Evolutionary conservation across 805 yeast genomes (phyloP).

Genomic region (Ogataea zsoltii): DNA sequence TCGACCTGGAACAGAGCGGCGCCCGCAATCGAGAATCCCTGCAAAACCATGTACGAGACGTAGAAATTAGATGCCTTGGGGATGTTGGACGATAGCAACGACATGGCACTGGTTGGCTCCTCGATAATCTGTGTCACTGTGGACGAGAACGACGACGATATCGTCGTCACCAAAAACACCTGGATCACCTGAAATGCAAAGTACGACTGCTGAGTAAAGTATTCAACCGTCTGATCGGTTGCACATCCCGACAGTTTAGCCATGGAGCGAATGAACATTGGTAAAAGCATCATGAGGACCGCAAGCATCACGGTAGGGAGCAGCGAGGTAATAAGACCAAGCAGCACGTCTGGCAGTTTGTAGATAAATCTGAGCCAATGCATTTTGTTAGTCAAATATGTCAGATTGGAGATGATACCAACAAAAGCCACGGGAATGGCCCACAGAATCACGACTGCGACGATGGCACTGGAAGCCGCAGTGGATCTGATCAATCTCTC

Average conservation of each 20-base stretch:
- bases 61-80: slow-evolving; percentile 76
- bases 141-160: slow-evolving; percentile 71
- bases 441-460: slow-evolving; percentile 65
- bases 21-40: slow-evolving; percentile 66
- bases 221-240: slow-evolving; percentile 57
- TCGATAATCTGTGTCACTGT: slow-evolving; percentile 62
- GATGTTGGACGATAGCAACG: slow-evolving; percentile 60
- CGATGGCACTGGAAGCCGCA: slow-evolving; percentile 53
- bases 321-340: slow-evolving; percentile 68
- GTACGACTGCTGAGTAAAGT: slow-evolving; percentile 64
- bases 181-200: slow-evolving; percentile 72
- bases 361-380: slow-evolving; percentile 58
- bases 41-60: slow-evolving; percentile 65
- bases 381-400: slow-evolving; percentile 57
- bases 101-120: slow-evolving; percentile 59
- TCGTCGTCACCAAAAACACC: slow-evolving; percentile 68
- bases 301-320: slow-evolving; percentile 69
- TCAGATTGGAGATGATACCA: slow-evolving; percentile 70
- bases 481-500: slow-evolving; percentile 59
- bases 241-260: slow-evolving; percentile 61
- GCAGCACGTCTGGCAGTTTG: slow-evolving; percentile 50
- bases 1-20: slow-evolving; percentile 65
- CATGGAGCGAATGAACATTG: slow-evolving; percentile 63
- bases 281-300: slow-evolving; percentile 64
- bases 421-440: slow-evolving; percentile 78